These are phyloP conservation scores for Dothiorella sarmentorum DNA, from an alignment of 2,329 filamentous ascomycete genomes.

Conservation along the genomic window DNA sequence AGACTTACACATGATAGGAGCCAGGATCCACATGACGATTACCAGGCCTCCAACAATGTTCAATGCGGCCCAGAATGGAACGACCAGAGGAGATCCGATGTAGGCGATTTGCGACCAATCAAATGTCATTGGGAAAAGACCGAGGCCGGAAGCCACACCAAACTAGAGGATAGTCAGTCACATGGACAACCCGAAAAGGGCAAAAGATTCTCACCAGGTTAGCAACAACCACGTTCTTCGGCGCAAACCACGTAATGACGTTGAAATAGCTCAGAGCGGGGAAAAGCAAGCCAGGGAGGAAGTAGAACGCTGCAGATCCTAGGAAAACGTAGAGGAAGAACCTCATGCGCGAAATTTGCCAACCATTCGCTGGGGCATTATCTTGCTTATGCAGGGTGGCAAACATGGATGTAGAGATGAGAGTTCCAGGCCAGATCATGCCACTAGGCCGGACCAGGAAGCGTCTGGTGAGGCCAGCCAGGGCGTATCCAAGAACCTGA, in stretches of 20 bases:
- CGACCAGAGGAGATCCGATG: slow-evolving; percentile 78
- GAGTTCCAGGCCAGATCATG: slow-evolving; percentile 88
- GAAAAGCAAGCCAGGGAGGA: slow-evolving; percentile 76
- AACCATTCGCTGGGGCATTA: slow-evolving; percentile 77
- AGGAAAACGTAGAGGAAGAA: slow-evolving; percentile 77
- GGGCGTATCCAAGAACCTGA: slow-evolving; percentile 81
- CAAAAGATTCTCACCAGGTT: slow-evolving; percentile 55
- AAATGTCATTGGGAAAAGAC: slow-evolving; percentile 80
- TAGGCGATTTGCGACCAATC: slow-evolving; percentile 90
- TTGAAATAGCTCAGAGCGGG: slow-evolving; percentile 86
- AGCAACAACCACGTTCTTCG: slow-evolving; percentile 78
- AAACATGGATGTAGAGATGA: slow-evolving; percentile 89
- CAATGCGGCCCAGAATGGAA: slow-evolving; percentile 81
- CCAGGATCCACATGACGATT: slow-evolving; percentile 80
- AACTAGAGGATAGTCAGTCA: slow-evolving; percentile 47
- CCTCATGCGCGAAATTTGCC: slow-evolving; percentile 76
- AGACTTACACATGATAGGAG: slow-evolving; percentile 64
- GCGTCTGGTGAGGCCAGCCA: slow-evolving; percentile 75
- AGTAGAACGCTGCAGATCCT: slow-evolving; percentile 75
- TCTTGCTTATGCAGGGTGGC: slow-evolving; percentile 80
- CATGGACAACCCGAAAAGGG: background rate
- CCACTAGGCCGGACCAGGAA: slow-evolving; percentile 81
- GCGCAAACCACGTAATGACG: slow-evolving; percentile 83
- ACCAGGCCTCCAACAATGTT: slow-evolving; percentile 79
- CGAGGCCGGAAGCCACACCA: slow-evolving; percentile 78